phyloP scores from a whole-genome alignment of 2,329 filamentous ascomycete species.

The Aspergillus pseudoviridinutans region DNA sequence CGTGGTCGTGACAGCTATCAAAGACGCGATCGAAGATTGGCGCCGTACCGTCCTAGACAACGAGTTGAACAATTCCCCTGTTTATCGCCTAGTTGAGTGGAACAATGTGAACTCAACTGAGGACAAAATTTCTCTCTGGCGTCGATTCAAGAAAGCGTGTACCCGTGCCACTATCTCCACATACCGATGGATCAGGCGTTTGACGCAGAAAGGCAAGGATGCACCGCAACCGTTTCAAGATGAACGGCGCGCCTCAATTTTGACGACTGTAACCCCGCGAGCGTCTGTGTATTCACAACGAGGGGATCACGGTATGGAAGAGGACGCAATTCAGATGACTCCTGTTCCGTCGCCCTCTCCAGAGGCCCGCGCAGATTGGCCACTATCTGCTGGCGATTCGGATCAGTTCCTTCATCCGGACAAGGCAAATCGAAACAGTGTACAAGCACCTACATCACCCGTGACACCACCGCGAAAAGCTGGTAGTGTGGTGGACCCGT shows the following conservation, averaged over 20 bases:
- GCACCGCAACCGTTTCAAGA: conserved; percentile 32
- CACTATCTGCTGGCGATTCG: conserved; percentile 28
- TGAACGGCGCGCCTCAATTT: conserved; percentile 63
- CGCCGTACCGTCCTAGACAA: conserved; percentile 85
- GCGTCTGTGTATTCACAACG: conserved; percentile 54
- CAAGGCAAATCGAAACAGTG: conserved; percentile 25
- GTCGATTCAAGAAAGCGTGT: conserved; percentile 83
- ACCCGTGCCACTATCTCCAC: conserved; percentile 59
- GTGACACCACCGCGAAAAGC: conserved; percentile 41
- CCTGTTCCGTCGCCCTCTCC: conserved; percentile 80
- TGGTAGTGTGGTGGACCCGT: conserved; percentile 70
- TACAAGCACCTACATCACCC: conserved; percentile 21
- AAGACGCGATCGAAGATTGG: conserved; percentile 95
- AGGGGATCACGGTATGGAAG: conserved; percentile 36
- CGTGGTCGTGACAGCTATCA: conserved; percentile 79
- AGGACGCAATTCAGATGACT: conserved; percentile 88
- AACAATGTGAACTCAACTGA: conserved; percentile 89
- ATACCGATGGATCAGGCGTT: conserved; percentile 49
- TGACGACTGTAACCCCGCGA: conserved; percentile 56
- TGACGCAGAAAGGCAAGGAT: conserved; percentile 47
- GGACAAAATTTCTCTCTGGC: conserved; percentile 81
- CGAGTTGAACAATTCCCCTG: conserved; percentile 91
- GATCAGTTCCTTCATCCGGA: conserved; percentile 29
- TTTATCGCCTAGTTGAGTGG: conserved; percentile 85
- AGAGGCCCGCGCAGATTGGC: conserved; percentile 46